Conservation (phyloP, 345 rosid genomes). For the Camelina hispida region DNA sequence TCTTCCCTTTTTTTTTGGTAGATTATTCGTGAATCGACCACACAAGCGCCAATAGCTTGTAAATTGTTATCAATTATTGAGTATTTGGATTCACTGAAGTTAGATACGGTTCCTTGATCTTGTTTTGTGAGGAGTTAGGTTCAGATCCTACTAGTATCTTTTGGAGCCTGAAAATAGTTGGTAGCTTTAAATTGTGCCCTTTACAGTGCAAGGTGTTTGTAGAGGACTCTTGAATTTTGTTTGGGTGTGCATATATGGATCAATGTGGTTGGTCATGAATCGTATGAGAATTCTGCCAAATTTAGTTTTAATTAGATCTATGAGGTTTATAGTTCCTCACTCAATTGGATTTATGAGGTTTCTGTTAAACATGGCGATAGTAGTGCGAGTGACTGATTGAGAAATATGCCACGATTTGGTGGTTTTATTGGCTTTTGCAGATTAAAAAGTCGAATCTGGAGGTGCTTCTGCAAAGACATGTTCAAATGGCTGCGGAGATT, state of each 20-base stretch:
- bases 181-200: conserved; percentile 23
- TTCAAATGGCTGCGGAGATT: conserved; percentile 96
- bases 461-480: conserved; percentile 87
- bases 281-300: not conserved
- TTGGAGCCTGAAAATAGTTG: conserved; percentile 3
- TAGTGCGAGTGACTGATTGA: conserved; percentile 22
- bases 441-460: conserved; percentile 83
- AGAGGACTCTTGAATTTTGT: not conserved
- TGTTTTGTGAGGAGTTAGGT: not conserved
- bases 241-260: not conserved
- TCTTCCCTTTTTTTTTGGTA: conserved; percentile 1
- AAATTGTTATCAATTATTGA: not conserved
- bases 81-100: conserved; percentile 11
- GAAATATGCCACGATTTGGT: conserved; percentile 7
- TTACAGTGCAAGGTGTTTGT: conserved; percentile 8
- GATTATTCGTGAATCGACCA: not conserved
- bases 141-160: conserved; percentile 21
- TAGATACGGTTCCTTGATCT: conserved; percentile 10
- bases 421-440: conserved; percentile 49
- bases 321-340: conserved; percentile 20
- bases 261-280: conserved; percentile 5
- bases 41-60: conserved; percentile 4
- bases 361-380: not conserved
- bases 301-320: conserved; percentile 9
- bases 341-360: conserved; percentile 18